Percentiles rank a stretch among this genome's conserved stretches.
These are phyloP conservation scores for Podila verticillata DNA, from an alignment of 192 early-diverging fungal genomes.

Conservation along the genomic window DNA sequence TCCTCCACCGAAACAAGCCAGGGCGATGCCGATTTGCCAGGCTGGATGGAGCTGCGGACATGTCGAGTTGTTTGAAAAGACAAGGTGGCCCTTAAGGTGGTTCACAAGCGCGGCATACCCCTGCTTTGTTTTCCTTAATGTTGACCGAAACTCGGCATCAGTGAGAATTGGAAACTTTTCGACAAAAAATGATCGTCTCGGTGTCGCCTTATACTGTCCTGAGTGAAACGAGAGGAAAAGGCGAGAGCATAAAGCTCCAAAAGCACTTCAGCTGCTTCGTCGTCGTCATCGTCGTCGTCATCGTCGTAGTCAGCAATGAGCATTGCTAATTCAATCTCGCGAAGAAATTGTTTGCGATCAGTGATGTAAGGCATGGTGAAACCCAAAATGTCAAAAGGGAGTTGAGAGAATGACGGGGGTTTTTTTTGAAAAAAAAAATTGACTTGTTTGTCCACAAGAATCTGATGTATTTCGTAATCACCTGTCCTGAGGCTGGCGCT, in stretches of 20 bases:
- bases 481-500: no score
- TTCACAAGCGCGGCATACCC: constrained; percentile 9
- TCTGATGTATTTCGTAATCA: no score
- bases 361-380: no score
- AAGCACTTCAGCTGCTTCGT: no score
- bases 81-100: constrained; percentile 3
- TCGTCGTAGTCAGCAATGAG: no score
- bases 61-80: constrained; percentile 16
- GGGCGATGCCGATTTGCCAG: constrained; percentile 15
- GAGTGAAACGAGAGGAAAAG: not conserved
- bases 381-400: no score
- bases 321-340: no score
- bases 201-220: not conserved
- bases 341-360: no score
- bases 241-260: not conserved
- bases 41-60: constrained; percentile 3
- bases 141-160: constrained; percentile 11
- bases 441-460: no score
- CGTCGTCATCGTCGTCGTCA: no score
- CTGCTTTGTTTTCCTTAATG: constrained; percentile 6
- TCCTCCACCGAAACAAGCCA: constrained; percentile 6
- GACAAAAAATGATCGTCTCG: not conserved
- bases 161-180: not conserved
- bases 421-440: no score
- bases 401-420: no score